phyloP scores from a whole-genome alignment of 2,329 filamentous ascomycete genomes.

The Ophiostoma montium region DNA sequence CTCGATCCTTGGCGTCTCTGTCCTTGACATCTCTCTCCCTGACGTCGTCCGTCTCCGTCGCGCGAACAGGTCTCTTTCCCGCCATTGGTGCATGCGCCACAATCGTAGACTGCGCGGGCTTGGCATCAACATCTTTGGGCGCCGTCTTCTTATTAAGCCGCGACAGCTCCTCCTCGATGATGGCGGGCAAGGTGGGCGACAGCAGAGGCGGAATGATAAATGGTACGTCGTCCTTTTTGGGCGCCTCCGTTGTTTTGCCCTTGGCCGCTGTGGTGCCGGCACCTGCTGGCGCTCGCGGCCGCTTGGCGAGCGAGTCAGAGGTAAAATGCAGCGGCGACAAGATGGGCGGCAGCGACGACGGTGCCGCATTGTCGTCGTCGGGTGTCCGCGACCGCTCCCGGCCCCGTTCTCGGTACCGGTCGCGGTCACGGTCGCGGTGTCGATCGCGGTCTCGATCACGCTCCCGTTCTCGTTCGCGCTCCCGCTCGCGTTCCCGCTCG shows the following conservation, averaged over 20 bases:
- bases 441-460: constrained; percentile 1
- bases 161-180: constrained; percentile 34
- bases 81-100: constrained; percentile 3
- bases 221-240: constrained; percentile 26
- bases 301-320: constrained; percentile 15
- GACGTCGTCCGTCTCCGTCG: not conserved
- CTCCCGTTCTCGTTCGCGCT: not conserved
- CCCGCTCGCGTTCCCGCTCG: constrained; percentile 2
- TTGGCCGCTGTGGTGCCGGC: constrained; percentile 15
- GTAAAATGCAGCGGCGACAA: constrained; percentile 37
- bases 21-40: too few species aligned
- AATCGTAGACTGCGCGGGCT: not conserved
- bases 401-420: not conserved
- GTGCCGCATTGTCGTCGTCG: constrained; percentile 25
- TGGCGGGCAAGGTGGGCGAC: constrained; percentile 40
- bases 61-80: constrained; percentile 22
- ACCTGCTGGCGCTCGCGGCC: constrained; percentile 10
- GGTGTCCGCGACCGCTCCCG: constrained; percentile 16
- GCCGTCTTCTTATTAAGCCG: constrained; percentile 22
- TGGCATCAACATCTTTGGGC: constrained; percentile 13
- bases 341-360: constrained; percentile 33
- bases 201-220: constrained; percentile 33
- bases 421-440: not conserved
- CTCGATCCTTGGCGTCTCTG: too few species aligned
- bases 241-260: constrained; percentile 4